phyloP scores from a whole-genome alignment of 2,329 filamentous ascomycete species.

The Penicillium occitanis region DNA sequence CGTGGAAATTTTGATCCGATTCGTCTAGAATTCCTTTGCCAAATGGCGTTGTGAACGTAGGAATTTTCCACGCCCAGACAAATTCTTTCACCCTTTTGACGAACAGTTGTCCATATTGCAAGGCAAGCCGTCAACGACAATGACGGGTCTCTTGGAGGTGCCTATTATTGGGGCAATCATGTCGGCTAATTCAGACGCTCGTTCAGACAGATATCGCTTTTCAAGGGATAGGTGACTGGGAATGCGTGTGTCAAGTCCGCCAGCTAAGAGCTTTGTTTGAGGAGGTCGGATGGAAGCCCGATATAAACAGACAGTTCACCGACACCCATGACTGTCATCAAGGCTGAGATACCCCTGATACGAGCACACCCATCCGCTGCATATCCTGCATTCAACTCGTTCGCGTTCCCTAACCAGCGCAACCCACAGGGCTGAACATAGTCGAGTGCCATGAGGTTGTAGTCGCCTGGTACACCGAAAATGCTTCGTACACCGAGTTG shows the following conservation, averaged over 20 bases:
- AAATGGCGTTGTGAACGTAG: background rate
- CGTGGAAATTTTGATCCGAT: background rate
- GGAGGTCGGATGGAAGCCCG: constrained; percentile 78
- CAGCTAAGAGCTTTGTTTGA: constrained; percentile 62
- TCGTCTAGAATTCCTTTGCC: background rate
- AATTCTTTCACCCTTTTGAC: background rate
- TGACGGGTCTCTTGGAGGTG: background rate
- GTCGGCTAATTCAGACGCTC: background rate
- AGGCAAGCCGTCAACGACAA: background rate
- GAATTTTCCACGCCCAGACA: background rate
- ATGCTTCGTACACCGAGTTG: constrained; percentile 65
- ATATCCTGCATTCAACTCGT: constrained; percentile 72
- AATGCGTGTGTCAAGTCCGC: background rate
- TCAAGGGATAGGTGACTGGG: background rate
- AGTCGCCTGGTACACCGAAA: constrained; percentile 72
- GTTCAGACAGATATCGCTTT: background rate
- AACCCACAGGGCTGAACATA: constrained; percentile 61
- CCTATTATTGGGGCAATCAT: background rate
- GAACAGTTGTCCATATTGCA: background rate
- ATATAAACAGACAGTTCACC: constrained; percentile 74
- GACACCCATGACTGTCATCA: constrained; percentile 75
- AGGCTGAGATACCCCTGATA: constrained; percentile 66
- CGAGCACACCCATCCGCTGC: constrained; percentile 79
- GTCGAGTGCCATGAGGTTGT: constrained; percentile 68
- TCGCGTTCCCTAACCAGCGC: constrained; percentile 66